Evolutionary conservation across 2,329 filamentous ascomycete species (phyloP), one percentile per base, ranked within the genome.

Genomic region (Xylaria sp.): DNA sequence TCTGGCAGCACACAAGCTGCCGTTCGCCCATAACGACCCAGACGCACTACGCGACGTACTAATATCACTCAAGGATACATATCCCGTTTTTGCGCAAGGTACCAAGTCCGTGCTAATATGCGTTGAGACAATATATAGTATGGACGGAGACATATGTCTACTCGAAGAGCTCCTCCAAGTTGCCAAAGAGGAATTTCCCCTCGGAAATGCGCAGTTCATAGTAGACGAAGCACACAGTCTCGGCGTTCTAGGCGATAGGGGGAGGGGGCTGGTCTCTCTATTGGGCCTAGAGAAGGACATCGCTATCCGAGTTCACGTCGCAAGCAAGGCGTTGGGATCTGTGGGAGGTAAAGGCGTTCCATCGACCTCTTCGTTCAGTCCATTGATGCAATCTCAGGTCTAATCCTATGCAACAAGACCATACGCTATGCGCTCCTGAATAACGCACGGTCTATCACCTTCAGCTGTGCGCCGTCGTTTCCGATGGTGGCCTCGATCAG

Each of bases 201-300:
- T 64, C 0, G 81, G 78, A 0, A 82, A 81, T 69, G 82, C 79
- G 2, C 82, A 86, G 69, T 81, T 89, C 36, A 76, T 88, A 12
- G 80, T 89, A 0, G 87, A 89, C 68, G 86, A 89, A 68, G 86
- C 87, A 0, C 86, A 89, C 72, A 80, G 82, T 0, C 84, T 81
- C 14, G 86, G 86, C 0, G 78, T 85, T 0, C 81, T 86, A 69
- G 86, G 87, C 0, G 79, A 78, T 0, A 77, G 80, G 0, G 86
- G 87, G 0, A 76, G 77, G 0, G 86, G 86, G 0, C 74, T 87
- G 3, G 84, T 88, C 3, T 81, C 81, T 64, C 76, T 79, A 42
- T 76, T 88, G 2, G 86, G 84, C 0, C 70, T 89, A 0, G 81
- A 88, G 67, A 79, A 83, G 11, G 78, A 82, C 12, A 84, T 85